phyloP scores from a whole-genome alignment of 2,329 filamentous ascomycete species.

The Neodidymelliopsis sp. region DNA sequence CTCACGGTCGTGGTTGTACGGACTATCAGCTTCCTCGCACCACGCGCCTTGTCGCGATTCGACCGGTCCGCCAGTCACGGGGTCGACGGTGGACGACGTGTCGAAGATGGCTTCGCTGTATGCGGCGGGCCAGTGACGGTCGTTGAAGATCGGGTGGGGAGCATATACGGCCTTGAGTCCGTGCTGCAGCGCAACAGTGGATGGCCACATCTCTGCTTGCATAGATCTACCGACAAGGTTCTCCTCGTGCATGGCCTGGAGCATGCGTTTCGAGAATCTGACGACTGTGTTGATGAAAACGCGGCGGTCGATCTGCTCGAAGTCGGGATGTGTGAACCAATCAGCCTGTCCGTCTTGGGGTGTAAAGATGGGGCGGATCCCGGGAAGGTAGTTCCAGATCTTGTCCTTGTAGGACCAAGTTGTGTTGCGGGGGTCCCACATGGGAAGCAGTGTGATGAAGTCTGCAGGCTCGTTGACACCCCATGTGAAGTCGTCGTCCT shows the following conservation, averaged over 20 bases:
- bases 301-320: constrained; percentile 68
- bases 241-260: constrained; percentile 89
- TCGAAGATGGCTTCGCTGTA: constrained; percentile 84
- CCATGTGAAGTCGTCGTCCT: constrained; percentile 84
- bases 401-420: constrained; percentile 70
- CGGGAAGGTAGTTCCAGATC: constrained; percentile 58
- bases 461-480: constrained; percentile 91
- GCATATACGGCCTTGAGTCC: constrained; percentile 92
- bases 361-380: constrained; percentile 80
- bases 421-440: constrained; percentile 89
- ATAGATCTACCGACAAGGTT: constrained; percentile 88
- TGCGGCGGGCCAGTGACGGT: constrained; percentile 82
- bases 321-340: constrained; percentile 60
- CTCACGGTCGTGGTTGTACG: constrained; percentile 71
- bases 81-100: constrained; percentile 49
- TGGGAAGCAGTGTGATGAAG: constrained; percentile 87
- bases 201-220: constrained; percentile 97
- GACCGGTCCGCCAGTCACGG: constrained; percentile 48
- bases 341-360: constrained; percentile 74
- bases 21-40: constrained; percentile 52
- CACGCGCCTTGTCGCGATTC: constrained; percentile 68
- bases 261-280: constrained; percentile 79
- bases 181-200: constrained; percentile 85
- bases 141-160: constrained; percentile 87
- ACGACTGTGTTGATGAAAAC: constrained; percentile 89